A percentile compares a stretch with the other conserved stretches of the same genome.
phyloP scores from a whole-genome alignment of 164 flowering plant genomes.

The Aristolochia contorta region DNA sequence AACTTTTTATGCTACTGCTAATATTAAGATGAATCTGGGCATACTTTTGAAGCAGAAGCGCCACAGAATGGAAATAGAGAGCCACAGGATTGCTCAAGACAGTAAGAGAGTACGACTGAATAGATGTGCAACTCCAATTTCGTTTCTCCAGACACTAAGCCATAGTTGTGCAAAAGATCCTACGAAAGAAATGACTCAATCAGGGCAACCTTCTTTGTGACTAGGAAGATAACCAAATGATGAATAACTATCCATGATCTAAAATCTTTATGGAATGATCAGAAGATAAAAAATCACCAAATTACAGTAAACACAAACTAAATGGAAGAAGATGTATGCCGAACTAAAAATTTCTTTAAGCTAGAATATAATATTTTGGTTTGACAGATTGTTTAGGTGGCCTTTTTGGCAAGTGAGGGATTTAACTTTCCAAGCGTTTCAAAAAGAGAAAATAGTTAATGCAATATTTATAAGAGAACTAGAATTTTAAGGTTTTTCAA shows the following conservation, averaged over 20 bases:
- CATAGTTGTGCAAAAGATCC: constrained; percentile 68
- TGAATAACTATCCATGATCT: neutral
- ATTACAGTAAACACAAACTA: neutral
- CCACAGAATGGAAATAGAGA: constrained; percentile 34
- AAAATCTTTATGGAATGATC: neutral
- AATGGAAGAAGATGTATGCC: too few species aligned
- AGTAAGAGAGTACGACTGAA: constrained; percentile 42
- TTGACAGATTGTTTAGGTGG: too few species aligned
- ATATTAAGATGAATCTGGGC: constrained; percentile 4
- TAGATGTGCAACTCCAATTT: constrained; percentile 67
- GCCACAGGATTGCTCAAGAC: constrained; percentile 41
- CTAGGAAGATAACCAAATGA: neutral
- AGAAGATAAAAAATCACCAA: constrained; percentile 33
- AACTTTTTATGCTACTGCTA: neutral
- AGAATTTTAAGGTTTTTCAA: too few species aligned
- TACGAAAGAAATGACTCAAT: constrained; percentile 16
- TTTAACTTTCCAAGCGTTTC: too few species aligned
- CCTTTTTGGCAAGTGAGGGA: too few species aligned
- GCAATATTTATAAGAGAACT: too few species aligned
- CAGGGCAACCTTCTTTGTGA: too few species aligned
- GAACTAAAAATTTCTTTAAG: too few species aligned
- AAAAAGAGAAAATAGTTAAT: too few species aligned
- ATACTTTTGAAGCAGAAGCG: constrained; percentile 40
- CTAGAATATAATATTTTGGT: too few species aligned
- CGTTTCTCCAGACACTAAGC: constrained; percentile 29